These are phyloP conservation scores for Cladosporium sp. DNA, from an alignment of 2,329 filamentous ascomycete genomes.

Conservation along the genomic window DNA sequence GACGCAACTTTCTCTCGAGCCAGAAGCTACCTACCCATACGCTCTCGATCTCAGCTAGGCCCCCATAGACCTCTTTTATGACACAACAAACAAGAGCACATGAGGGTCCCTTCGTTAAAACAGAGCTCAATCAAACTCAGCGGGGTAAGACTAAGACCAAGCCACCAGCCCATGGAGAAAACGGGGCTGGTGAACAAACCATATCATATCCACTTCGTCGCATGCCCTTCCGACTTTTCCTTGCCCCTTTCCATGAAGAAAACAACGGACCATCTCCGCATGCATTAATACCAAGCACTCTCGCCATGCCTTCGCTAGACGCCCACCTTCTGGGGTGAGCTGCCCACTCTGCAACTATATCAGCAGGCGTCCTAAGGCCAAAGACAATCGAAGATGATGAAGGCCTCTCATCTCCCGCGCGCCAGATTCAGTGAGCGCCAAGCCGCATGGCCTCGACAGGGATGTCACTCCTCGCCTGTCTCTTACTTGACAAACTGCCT, in stretches of 20 bases:
- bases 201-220: no score
- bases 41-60: no score
- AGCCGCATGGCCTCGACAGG: constrained; percentile 6
- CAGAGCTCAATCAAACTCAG: neutral
- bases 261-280: neutral
- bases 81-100: neutral
- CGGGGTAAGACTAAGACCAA: constrained; percentile 4
- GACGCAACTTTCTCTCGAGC: neutral
- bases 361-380: no score
- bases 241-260: neutral
- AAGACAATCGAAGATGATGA: no score
- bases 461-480: neutral
- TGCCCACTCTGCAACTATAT: neutral
- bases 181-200: neutral
- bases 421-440: constrained; percentile 3
- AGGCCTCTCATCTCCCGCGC: no score
- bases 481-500: neutral
- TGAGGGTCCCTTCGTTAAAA: no score
- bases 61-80: neutral
- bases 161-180: constrained; percentile 1
- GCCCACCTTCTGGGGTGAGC: no score
- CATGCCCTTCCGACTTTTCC: no score
- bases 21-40: no score
- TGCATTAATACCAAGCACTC: neutral
- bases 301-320: neutral